Percentiles rank a stretch among this genome's conserved stretches.
phyloP scores from a whole-genome alignment of 768 basidiomycete genomes.

The Austroboletus festivus region DNA sequence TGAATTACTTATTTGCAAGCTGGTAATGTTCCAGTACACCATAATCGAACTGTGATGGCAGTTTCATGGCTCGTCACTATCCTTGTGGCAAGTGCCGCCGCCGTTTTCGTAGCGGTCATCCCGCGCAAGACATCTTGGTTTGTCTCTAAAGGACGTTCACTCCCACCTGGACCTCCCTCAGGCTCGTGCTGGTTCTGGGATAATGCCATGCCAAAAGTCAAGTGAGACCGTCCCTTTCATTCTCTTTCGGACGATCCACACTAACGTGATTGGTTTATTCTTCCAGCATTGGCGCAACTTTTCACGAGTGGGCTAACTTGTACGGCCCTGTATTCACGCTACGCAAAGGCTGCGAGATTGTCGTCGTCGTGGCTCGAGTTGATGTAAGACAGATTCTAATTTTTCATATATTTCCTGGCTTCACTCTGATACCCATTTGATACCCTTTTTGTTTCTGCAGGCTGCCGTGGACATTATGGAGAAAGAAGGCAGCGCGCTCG shows the following conservation, averaged over 20 bases:
- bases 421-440: too few relatives aligned
- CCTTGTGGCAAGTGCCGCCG: too few relatives aligned
- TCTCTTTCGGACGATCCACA: not conserved
- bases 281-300: slow-evolving; percentile 24
- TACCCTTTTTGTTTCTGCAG: slow-evolving; percentile 20
- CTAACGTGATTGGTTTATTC: not conserved
- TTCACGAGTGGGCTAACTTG: slow-evolving; percentile 50
- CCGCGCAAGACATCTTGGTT: too few relatives aligned
- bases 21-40: too few relatives aligned
- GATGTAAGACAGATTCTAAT: slow-evolving; percentile 9
- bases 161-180: slow-evolving; percentile 19
- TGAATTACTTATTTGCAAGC: too few relatives aligned
- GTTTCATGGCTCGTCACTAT: too few relatives aligned
- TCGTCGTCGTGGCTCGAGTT: slow-evolving; percentile 18
- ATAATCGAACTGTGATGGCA: too few relatives aligned
- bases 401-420: not conserved
- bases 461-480: slow-evolving; percentile 63
- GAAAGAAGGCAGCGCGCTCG: slow-evolving; percentile 49
- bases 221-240: slow-evolving; percentile 4
- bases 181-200: slow-evolving; percentile 4
- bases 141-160: slow-evolving; percentile 7
- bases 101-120: too few relatives aligned
- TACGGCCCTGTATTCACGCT: slow-evolving; percentile 61
- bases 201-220: slow-evolving; percentile 1
- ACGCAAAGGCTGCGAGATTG: slow-evolving; percentile 39